Evolutionary conservation across 371 early-diverging fungal species (phyloP).

Genomic region (Mucor irregularis): DNA sequence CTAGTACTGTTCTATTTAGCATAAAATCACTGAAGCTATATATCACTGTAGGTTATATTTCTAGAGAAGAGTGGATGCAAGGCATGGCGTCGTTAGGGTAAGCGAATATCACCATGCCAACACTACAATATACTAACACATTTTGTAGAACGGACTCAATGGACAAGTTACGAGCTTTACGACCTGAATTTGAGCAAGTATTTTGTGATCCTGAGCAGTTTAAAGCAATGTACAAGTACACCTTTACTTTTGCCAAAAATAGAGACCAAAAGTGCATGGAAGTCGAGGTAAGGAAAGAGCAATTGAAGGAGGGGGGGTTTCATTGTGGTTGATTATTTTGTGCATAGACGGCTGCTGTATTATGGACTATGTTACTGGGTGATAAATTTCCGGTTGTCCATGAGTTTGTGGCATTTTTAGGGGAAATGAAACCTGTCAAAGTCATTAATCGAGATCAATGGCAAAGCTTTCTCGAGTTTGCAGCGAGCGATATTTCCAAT

Average conservation of each 20-base stretch:
- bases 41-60: conserved; percentile 53
- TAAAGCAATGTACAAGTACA: conserved; percentile 67
- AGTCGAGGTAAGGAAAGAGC: conserved; percentile 54
- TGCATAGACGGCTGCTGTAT: conserved; percentile 58
- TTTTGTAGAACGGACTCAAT: conserved; percentile 57
- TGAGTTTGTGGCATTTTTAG: conserved; percentile 57
- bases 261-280: conserved; percentile 68
- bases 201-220: conserved; percentile 51
- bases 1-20: background rate
- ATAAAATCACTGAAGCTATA: background rate
- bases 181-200: conserved; percentile 44
- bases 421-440: conserved; percentile 59
- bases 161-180: conserved; percentile 44
- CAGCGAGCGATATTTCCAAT: conserved; percentile 50
- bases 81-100: conserved; percentile 67
- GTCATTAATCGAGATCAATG: conserved; percentile 78
- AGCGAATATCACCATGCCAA: no score
- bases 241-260: conserved; percentile 71
- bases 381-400: conserved; percentile 46
- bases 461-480: conserved; percentile 72
- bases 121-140: no score
- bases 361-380: conserved; percentile 58
- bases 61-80: conserved; percentile 65
- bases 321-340: no score
- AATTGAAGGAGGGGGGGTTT: no score